phyloP scores from a whole-genome alignment of 1,284 basidiomycete species.

The Earliella scabrosa region DNA sequence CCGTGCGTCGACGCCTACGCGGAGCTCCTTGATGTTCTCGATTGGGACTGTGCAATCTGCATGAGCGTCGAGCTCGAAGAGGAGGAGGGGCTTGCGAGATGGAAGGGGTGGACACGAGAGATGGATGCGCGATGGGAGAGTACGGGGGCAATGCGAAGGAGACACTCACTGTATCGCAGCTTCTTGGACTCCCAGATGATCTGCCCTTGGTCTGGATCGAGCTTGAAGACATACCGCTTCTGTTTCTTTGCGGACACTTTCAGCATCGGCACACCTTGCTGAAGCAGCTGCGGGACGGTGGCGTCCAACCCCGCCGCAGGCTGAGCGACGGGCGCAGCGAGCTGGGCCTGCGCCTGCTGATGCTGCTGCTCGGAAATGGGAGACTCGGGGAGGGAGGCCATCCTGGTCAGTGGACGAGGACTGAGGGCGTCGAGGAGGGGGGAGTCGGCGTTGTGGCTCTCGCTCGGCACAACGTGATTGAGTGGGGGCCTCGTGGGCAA shows the following conservation, averaged over 20 bases:
- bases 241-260: conserved; percentile 90
- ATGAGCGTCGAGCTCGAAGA: neutral
- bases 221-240: conserved; percentile 73
- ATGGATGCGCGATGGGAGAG: neutral
- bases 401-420: conserved; percentile 10
- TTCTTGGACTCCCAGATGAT: conserved; percentile 88
- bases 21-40: conserved; percentile 91
- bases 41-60: conserved; percentile 72
- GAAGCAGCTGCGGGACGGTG: conserved; percentile 55
- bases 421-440: conserved; percentile 8
- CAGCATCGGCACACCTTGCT: conserved; percentile 75
- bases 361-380: neutral
- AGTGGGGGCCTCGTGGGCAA: conserved; percentile 24
- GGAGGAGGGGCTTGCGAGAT: neutral
- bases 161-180: conserved; percentile 68
- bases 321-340: conserved; percentile 19
- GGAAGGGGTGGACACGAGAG: too few species aligned
- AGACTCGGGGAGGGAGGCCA: conserved; percentile 17
- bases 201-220: conserved; percentile 81
- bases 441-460: neutral
- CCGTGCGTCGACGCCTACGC: conserved; percentile 76
- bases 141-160: neutral
- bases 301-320: conserved; percentile 38
- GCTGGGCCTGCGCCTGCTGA: neutral
- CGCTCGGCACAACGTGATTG: conserved; percentile 11